phyloP scores from a whole-genome alignment of 176 grass and related monocot species.

The Bothriochloa decipiens region DNA sequence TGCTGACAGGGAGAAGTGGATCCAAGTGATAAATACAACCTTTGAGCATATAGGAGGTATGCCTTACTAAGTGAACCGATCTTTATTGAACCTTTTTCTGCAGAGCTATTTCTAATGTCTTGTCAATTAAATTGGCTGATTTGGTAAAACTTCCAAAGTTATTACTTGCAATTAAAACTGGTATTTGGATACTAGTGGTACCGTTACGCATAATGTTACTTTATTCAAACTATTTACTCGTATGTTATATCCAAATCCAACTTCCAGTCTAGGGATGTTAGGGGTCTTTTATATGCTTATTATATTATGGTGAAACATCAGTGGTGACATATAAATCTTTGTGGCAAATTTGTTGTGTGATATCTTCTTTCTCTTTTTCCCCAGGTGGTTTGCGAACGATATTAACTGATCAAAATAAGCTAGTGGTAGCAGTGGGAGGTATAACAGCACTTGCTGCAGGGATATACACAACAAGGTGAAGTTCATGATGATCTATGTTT shows the following conservation, averaged over 20 bases:
- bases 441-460: slow-evolving; percentile 84
- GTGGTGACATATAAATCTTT: neutral
- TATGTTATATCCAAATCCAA: slow-evolving; percentile 1
- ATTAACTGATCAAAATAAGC: slow-evolving; percentile 97
- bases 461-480: slow-evolving; percentile 88
- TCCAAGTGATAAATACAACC: slow-evolving; percentile 87
- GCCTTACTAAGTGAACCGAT: neutral
- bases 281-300: slow-evolving; percentile 40
- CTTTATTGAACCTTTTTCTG: slow-evolving; percentile 21
- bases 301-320: slow-evolving; percentile 21
- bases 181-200: neutral
- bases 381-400: slow-evolving; percentile 80
- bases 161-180: slow-evolving; percentile 31
- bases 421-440: slow-evolving; percentile 84
- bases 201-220: neutral
- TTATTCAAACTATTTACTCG: neutral
- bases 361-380: slow-evolving; percentile 1
- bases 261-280: neutral
- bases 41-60: slow-evolving; percentile 98
- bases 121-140: neutral
- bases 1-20: slow-evolving; percentile 94
- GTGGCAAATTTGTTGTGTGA: slow-evolving; percentile 3
- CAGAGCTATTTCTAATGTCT: neutral
- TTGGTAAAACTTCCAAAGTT: slow-evolving; percentile 2
- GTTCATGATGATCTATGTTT: slow-evolving; percentile 18